Percentiles rank a stretch among this genome's conserved stretches.
These are phyloP conservation scores for Micractinium sp. DNA, from an alignment of 139 green algal species.

Conservation along the genomic window DNA sequence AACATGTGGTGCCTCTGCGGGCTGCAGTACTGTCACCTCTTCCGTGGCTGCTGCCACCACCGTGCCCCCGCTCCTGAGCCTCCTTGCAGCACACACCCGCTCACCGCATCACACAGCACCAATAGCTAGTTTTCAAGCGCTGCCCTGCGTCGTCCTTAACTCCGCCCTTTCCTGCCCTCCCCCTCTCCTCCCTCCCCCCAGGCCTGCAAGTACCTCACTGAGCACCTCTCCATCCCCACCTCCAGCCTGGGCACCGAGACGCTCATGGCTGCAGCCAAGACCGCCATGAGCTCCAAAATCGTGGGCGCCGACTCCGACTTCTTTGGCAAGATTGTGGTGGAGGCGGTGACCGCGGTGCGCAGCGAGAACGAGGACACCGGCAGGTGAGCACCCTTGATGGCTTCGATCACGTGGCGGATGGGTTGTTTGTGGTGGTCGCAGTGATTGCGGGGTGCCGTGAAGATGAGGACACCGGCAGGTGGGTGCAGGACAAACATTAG, in stretches of 20 bases:
- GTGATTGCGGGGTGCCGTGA: conserved; percentile 11
- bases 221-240: conserved; percentile 79
- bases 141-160: too few species aligned
- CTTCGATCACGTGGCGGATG: too few species aligned
- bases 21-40: not conserved
- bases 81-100: too few species aligned
- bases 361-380: conserved; percentile 16
- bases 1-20: not conserved
- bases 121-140: too few species aligned
- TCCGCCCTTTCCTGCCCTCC: too few species aligned
- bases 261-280: conserved; percentile 90
- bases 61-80: too few species aligned
- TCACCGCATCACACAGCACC: too few species aligned
- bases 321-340: conserved; percentile 89
- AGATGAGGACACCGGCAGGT: not conserved
- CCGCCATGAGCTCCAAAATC: conserved; percentile 96
- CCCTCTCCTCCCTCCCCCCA: conserved; percentile 31
- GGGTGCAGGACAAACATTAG: not conserved
- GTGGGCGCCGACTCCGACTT: conserved; percentile 87
- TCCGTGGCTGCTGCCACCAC: not conserved
- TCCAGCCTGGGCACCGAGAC: conserved; percentile 84
- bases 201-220: conserved; percentile 93
- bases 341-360: conserved; percentile 59
- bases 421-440: conserved; percentile 84
- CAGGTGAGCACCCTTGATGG: not conserved